Conservation (phyloP, 371 early-diverging fungal species). For the Mortierella sp. region DNA sequence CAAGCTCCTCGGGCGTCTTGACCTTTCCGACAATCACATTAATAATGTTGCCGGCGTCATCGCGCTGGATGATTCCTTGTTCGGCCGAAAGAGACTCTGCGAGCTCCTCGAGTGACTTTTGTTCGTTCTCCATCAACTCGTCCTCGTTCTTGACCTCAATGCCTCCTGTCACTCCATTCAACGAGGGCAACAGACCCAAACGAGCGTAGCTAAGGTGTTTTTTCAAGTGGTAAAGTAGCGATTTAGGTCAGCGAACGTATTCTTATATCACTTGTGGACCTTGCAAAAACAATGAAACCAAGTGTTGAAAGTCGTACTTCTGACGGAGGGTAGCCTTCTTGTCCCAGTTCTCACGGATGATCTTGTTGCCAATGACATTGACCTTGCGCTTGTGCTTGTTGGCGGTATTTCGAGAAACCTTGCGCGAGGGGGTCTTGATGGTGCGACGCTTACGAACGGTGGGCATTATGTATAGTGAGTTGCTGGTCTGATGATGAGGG, state of each 20-base stretch:
- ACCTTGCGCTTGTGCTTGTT: conserved; percentile 67
- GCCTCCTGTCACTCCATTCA: conserved; percentile 88
- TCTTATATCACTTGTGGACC: no score
- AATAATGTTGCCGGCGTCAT: conserved; percentile 85
- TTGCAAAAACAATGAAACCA: neutral
- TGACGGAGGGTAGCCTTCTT: conserved; percentile 79
- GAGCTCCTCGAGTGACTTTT: conserved; percentile 58
- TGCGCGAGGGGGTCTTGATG: conserved; percentile 52
- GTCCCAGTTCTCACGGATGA: conserved; percentile 82
- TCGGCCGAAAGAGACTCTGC: conserved; percentile 69
- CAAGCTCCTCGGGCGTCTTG: conserved; percentile 66
- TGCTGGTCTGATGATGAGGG: neutral
- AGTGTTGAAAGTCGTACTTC: conserved; percentile 66
- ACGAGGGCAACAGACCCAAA: conserved; percentile 80
- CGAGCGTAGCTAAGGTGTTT: conserved; percentile 65
- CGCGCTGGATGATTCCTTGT: conserved; percentile 86
- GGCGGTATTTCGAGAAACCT: conserved; percentile 67
- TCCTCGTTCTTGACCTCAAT: conserved; percentile 51
- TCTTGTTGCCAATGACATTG: conserved; percentile 69
- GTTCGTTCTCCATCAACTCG: conserved; percentile 56
- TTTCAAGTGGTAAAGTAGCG: neutral
- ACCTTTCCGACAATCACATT: conserved; percentile 77
- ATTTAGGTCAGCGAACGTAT: conserved; percentile 4
- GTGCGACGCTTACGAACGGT: conserved; percentile 45
- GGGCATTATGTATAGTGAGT: conserved; percentile 25